phyloP scores from a whole-genome alignment of 2,329 filamentous ascomycete species.

The Neofusicoccum ribis region DNA sequence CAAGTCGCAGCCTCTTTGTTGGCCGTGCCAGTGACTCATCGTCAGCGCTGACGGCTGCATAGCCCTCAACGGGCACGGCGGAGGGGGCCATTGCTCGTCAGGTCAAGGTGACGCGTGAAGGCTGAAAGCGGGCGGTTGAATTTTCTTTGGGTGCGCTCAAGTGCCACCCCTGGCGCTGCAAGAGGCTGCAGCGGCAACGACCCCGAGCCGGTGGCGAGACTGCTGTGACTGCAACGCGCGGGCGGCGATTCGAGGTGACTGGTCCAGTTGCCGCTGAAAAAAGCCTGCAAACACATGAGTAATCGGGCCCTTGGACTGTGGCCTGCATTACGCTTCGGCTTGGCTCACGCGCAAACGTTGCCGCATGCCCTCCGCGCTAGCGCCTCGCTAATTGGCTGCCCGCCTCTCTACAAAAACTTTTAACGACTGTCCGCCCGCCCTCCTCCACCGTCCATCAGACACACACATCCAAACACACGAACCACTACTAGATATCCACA shows the following conservation, averaged over 20 bases:
- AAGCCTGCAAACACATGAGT: constrained; percentile 8
- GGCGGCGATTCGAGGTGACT: not conserved
- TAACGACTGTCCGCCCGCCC: constrained; percentile 27
- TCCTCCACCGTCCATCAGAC: constrained; percentile 30
- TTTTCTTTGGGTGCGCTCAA: not conserved
- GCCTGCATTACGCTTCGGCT: not conserved
- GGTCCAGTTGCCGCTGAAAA: not conserved
- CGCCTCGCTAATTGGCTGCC: constrained; percentile 22
- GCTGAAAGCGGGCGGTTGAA: not conserved
- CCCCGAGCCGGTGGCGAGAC: constrained; percentile 2
- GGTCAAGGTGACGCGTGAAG: not conserved
- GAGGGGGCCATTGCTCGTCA: constrained; percentile 19
- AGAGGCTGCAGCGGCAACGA: constrained; percentile 9
- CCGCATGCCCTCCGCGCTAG: constrained; percentile 19
- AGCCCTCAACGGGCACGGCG: constrained; percentile 20
- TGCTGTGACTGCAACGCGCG: not conserved
- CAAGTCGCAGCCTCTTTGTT: constrained; percentile 18
- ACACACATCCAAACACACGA: constrained; percentile 26
- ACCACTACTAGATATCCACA: constrained; percentile 42
- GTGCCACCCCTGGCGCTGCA: not conserved
- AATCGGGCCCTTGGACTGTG: not conserved
- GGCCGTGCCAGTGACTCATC: constrained; percentile 17
- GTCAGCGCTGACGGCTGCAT: not conserved
- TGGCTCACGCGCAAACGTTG: constrained; percentile 12
- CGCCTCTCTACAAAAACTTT: constrained; percentile 21